Percentiles rank a stretch among this genome's conserved stretches.
phyloP scores from a whole-genome alignment of 768 basidiomycete species.

The Boletus reticulatus region DNA sequence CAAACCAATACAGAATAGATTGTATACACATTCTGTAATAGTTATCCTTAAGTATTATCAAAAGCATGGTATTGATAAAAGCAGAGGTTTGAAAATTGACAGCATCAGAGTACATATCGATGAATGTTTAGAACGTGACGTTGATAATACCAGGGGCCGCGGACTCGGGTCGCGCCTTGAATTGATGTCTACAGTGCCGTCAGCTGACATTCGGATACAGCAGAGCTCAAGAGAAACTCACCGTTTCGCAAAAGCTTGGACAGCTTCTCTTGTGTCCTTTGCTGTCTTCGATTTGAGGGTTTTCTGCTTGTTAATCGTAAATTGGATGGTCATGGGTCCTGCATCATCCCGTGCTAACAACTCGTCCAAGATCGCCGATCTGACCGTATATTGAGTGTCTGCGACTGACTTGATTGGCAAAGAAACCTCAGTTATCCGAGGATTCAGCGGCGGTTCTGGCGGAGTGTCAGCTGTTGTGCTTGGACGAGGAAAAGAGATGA shows the following conservation, averaged over 20 bases:
- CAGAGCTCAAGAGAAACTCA: background rate
- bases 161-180: background rate
- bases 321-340: conserved; percentile 16
- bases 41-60: conserved; percentile 18
- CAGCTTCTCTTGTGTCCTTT: background rate
- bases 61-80: background rate
- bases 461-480: background rate
- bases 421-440: background rate
- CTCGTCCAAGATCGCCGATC: conserved; percentile 7
- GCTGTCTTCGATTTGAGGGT: background rate
- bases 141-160: conserved; percentile 10
- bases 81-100: background rate
- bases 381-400: conserved; percentile 3
- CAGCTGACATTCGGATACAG: background rate
- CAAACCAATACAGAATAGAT: conserved; percentile 11
- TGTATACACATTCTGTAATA: conserved; percentile 7
- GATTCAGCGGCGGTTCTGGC: conserved; percentile 9
- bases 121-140: conserved; percentile 19
- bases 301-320: conserved; percentile 2
- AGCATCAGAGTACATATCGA: background rate
- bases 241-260: conserved; percentile 16
- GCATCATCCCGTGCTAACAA: conserved; percentile 14
- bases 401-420: background rate
- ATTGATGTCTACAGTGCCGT: conserved; percentile 19
- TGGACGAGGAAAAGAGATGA: background rate